phyloP scores from a whole-genome alignment of 306 rosid species.

The Inga laurina region DNA sequence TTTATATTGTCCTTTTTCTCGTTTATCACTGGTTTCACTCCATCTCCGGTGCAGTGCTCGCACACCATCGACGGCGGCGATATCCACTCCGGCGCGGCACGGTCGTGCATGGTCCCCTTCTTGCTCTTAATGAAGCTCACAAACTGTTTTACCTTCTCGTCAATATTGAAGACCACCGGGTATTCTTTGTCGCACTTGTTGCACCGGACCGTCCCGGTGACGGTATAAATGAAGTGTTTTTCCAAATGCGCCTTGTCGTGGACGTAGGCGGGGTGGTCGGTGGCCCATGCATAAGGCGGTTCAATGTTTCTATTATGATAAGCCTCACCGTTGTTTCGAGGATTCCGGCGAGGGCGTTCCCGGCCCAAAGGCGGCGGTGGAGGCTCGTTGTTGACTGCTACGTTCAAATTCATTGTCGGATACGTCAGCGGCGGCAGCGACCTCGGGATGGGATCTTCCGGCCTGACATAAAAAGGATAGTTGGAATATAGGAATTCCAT shows the following conservation, averaged over 20 bases:
- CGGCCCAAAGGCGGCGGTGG: neutral
- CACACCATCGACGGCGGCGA: conserved; percentile 41
- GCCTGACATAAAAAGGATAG: neutral
- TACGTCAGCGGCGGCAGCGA: neutral
- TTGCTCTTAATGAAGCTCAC: neutral
- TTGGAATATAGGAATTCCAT: neutral
- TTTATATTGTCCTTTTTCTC: conserved; percentile 43
- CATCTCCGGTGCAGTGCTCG: conserved; percentile 33
- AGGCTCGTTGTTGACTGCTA: neutral
- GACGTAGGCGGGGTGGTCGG: conserved; percentile 27
- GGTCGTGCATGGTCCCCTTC: conserved; percentile 10
- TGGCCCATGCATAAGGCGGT: conserved; percentile 59
- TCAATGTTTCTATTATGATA: neutral
- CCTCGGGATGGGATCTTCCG: neutral
- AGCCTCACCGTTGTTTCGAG: neutral
- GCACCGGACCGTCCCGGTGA: conserved; percentile 49
- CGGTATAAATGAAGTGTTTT: neutral
- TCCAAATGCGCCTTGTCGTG: neutral
- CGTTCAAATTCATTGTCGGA: neutral
- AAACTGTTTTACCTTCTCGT: neutral
- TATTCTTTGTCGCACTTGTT: conserved; percentile 34
- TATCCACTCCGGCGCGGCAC: conserved; percentile 52
- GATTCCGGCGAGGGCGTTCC: neutral
- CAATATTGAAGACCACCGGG: conserved; percentile 18
- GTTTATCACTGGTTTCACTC: conserved; percentile 40